These are phyloP conservation scores for Adansonia gregorii DNA, from an alignment of 441 rosid species.

Conservation along the genomic window DNA sequence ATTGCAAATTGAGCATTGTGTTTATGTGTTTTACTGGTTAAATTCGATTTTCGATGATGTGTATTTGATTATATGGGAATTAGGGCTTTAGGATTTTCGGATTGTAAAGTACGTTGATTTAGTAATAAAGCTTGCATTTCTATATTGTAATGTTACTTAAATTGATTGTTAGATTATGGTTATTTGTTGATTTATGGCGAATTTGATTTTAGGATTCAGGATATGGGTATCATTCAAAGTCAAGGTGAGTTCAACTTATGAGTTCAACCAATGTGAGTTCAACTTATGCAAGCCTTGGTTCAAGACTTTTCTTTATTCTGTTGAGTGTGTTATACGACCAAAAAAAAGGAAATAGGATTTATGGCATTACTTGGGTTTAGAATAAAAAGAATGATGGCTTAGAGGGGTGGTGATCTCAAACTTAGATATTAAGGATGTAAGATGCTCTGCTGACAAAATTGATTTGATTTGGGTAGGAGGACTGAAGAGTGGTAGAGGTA, in stretches of 20 bases:
- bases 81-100: constrained; percentile 1
- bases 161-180: neutral
- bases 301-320: neutral
- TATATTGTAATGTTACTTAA: neutral
- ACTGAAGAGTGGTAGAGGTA: neutral
- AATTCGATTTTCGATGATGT: neutral
- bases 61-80: constrained; percentile 14
- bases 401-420: neutral
- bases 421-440: neutral
- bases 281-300: neutral
- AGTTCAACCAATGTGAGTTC: neutral
- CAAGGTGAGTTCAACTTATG: neutral
- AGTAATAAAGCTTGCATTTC: neutral
- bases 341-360: neutral
- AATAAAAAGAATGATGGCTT: neutral
- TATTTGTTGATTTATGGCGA: neutral
- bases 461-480: constrained; percentile 10
- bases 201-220: neutral
- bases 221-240: neutral
- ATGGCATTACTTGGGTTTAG: neutral
- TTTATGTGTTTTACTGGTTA: neutral
- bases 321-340: neutral
- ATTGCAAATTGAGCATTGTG: neutral
- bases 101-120: constrained; percentile 2
- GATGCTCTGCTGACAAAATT: neutral